Evolutionary conservation across 371 early-diverging fungal species (phyloP).

Genomic region (Apophysomyces elegans): DNA sequence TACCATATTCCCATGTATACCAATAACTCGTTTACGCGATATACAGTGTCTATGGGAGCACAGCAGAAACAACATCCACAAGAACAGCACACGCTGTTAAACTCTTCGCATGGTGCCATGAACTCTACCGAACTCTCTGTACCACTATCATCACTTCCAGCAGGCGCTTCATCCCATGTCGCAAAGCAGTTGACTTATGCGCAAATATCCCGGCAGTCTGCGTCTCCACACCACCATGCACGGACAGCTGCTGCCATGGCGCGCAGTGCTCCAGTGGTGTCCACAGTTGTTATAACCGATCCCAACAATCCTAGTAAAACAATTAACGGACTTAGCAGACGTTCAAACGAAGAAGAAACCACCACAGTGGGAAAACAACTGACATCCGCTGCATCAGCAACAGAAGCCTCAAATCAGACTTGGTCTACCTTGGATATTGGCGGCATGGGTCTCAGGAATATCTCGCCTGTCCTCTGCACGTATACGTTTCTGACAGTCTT

Average conservation of each 20-base stretch:
- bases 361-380: conserved; percentile 32
- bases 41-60: conserved; percentile 50
- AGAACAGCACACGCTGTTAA: conserved; percentile 18
- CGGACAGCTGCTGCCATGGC: conserved; percentile 76
- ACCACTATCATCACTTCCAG: conserved; percentile 33
- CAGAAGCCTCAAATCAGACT: conserved; percentile 31
- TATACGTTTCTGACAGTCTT: conserved; percentile 89
- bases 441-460: conserved; percentile 88
- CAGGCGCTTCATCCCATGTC: conserved; percentile 52
- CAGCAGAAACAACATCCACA: conserved; percentile 24
- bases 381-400: background rate
- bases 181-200: conserved; percentile 77
- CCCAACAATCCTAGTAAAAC: conserved; percentile 64
- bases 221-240: conserved; percentile 89
- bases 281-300: conserved; percentile 64
- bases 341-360: background rate
- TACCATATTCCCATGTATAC: conserved; percentile 44
- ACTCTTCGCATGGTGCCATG: conserved; percentile 21
- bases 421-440: conserved; percentile 92
- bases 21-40: conserved; percentile 47
- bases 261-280: conserved; percentile 47
- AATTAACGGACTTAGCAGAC: conserved; percentile 22
- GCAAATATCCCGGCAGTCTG: conserved; percentile 74
- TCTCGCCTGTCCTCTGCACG: conserved; percentile 72
- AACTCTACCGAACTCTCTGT: conserved; percentile 19